Evolutionary conservation across 805 yeast species (phyloP), one percentile per base, ranked within the genome.

Genomic region (Ogataea ramenticola): DNA sequence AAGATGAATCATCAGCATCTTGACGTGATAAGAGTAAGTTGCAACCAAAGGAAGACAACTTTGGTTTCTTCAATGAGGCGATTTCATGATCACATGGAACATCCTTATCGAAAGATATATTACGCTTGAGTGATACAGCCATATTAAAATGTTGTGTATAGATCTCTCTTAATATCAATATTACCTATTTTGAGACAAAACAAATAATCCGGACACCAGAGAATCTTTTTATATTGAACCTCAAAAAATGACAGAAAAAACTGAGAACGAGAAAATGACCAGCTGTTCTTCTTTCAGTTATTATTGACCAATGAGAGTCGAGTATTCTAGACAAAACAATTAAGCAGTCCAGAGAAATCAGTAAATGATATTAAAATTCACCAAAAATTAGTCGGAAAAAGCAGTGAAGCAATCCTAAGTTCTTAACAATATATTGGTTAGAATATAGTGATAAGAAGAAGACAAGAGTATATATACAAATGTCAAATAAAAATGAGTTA

Each of bases 321-420:
- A 47, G 46, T 42, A 49, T 48, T 53, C 54, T 58, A 67, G 63
- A 54, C 66, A 52, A 52, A 61, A 62, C 69, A 65, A 52, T 54
- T 55, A 65, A 65, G 69, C 59, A 61, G 68, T 65, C 69, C 61
- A 56, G 58, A 40, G 11, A 30, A 26, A 24, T 3, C 14, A 6
- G 14, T 11, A 24, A 41, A 19, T 35, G 35, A 36, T 20, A 36
- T 32, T 6, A 32, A 32, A 32, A 16, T 32, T 32, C 19, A 30
- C 41, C 34, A 21, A 20, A 34, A 42, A 22, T n/a, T 10, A 14
- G 39, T 21, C 19, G 40, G 21, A 24, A 37, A 37, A 26, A 26
- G 32, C 32, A 16, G n/a, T 16, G n/a, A 37, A 26, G 22, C 14
- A 37, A 27, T n/a, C 22, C 32, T 37, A 16, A 12, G 22, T n/a